Conservation (phyloP, 2,329 filamentous ascomycete species). For the Colletotrichum sidae region DNA sequence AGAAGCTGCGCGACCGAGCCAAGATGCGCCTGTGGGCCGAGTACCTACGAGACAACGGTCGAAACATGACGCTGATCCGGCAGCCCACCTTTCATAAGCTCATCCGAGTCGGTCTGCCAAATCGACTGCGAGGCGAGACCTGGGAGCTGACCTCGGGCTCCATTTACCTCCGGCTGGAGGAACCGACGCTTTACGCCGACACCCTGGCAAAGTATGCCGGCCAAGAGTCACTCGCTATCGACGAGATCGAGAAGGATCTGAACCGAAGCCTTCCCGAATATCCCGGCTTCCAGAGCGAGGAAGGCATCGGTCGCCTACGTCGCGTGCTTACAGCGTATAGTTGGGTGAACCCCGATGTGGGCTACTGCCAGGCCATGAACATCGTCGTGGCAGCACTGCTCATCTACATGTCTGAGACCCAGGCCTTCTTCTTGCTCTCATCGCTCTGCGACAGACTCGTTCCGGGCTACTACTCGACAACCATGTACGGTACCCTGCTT, state of each 20-base stretch:
- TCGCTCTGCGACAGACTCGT: conserved; percentile 92
- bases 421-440: conserved; percentile 95
- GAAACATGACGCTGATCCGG: conserved; percentile 90
- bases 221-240: conserved; percentile 91
- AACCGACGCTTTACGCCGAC: conserved; percentile 84
- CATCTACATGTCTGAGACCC: conserved; percentile 97
- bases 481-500: conserved; percentile 97
- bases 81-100: conserved; percentile 98
- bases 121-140: conserved; percentile 90
- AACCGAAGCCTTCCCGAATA: conserved; percentile 98
- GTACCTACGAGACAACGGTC: conserved; percentile 93
- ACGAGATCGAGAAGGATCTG: conserved; percentile 98
- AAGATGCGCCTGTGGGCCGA: conserved; percentile 99
- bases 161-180: conserved; percentile 87
- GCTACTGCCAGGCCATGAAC: conserved; percentile 99
- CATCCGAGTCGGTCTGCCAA: conserved; percentile 93
- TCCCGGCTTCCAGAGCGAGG: conserved; percentile 94
- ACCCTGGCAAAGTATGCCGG: conserved; percentile 87
- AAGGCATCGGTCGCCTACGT: conserved; percentile 90
- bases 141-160: conserved; percentile 97
- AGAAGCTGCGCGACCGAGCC: conserved; percentile 92
- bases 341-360: conserved; percentile 95
- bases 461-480: conserved; percentile 97
- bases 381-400: conserved; percentile 97
- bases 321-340: conserved; percentile 96